Evolutionary conservation across 1,284 basidiomycete species (phyloP), one percentile per base, ranked within the genome.

Genomic region (Schizophyllum commune): DNA sequence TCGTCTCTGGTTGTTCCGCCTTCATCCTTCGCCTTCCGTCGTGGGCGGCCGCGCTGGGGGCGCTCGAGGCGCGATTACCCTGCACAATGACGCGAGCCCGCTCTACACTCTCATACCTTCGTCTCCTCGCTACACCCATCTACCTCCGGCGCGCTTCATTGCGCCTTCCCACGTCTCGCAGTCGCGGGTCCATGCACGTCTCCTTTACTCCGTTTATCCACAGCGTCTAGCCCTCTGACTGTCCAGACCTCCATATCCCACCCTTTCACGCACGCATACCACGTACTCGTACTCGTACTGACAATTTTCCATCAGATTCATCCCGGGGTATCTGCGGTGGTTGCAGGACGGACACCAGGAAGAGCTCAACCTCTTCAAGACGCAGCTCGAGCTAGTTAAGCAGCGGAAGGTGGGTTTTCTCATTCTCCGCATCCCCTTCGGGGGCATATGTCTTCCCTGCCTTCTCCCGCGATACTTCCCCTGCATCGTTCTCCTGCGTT

Each of bases 301-400:
- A 17, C 39, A 6, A 3, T 47, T 2, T 5, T 5, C 82, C 64
- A 71, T 89, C 8, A 73, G 74, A 57, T 81, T 79, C 65, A 68
- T 88, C 22, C 86, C 86, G 0, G 82, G 83, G 7, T 85, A 86
- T 67, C 73, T 83, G 8, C 74, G 75, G 5, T 77, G 80, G 62
- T 71, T 88, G 1, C 75, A 77, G 62, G 70, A 73, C 1, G 84
- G 81, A 59, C 80, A 86, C 58, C 64, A 70, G 2, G 84, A 87
- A 60, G 87, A 89, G 68, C 73, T 85, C 0, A 68, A 63, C 0
- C 69, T 89, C 7, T 89, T 85, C 72, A 75, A 77, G 53, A 71
- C 73, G 0, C 81, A 83, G 62, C 65, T 88, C 1, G 67, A 74
- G 13, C 69, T 66, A 17, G 82, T 85, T 4, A 74, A 76, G 59